Conservation (phyloP, 2,329 filamentous ascomycete species). For the Purpureocillium lavendulum region DNA sequence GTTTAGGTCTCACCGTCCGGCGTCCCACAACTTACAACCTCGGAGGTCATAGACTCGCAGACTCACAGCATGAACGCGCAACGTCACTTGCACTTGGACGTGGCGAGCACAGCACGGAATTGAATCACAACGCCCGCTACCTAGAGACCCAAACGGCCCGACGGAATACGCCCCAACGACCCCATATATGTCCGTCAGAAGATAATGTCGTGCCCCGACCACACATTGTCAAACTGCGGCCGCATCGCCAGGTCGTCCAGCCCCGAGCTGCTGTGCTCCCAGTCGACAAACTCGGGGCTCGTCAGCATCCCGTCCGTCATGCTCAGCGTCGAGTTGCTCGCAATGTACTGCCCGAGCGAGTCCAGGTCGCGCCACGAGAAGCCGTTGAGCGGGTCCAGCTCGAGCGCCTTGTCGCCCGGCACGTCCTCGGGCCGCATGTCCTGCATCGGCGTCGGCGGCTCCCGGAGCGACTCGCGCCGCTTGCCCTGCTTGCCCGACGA, state of each 20-base stretch:
- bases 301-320: conserved; percentile 16
- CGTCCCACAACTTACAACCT: no score
- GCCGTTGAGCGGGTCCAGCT: conserved; percentile 38
- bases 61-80: no score
- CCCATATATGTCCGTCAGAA: no score
- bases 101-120: no score
- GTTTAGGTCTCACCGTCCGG: no score
- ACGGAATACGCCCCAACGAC: no score
- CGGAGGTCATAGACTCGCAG: no score
- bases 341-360: conserved; percentile 47
- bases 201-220: conserved; percentile 13
- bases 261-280: conserved; percentile 13
- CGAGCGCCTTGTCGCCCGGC: conserved; percentile 16
- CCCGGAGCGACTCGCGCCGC: conserved; percentile 3
- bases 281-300: conserved; percentile 15
- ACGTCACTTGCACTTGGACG: no score
- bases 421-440: conserved; percentile 7
- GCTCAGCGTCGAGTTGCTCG: conserved; percentile 13
- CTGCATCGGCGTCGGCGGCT: conserved; percentile 15
- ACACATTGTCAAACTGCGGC: conserved; percentile 11
- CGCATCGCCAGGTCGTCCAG: conserved; percentile 11
- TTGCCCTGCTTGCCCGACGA: conserved; percentile 10
- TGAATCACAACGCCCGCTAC: no score
- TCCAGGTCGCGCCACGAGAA: conserved; percentile 56
- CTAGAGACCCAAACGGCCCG: no score